Evolutionary conservation across 305 asterid species (phyloP), one percentile per base, ranked within the genome.

Genomic region (Rubia balearica): DNA sequence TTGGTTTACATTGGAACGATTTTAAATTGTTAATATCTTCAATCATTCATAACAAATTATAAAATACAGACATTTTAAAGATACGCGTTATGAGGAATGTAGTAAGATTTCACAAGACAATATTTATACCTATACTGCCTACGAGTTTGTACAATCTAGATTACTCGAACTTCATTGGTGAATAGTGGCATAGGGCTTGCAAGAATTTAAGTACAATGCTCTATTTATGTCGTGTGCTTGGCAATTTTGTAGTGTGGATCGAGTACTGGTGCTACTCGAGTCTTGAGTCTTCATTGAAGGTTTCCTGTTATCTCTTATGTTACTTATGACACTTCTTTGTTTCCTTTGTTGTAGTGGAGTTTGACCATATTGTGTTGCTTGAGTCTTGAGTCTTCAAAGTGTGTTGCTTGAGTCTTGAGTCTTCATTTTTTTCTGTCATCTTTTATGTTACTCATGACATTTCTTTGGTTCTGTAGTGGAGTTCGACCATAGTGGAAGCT

Each of bases 401-500:
- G 36, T 33, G 2, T 33, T 33, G 4, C 36, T 33, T 33, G 36
- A 33, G 36, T 33, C 36, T 1, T 33, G 36, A 60, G 5, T 24
- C 21, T 53, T 30, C 27, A 3, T 40, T 56, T 0, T 33, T 33
- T 33, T 3, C 36, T 10, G 21, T 65, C 0, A 43, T 43, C 42
- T 53, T 40, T 71, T 49, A 72, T 60, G 65, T 69, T 8, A 72
- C 70, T 66, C 67, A n/a, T 65, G 68, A 46, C 53, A 49, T 8
- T 49, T 16, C 56, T 49, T 49, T 49, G 56, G 14, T 49, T 49
- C 70, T 85, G 86, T 87, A 93, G 98, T 93, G 83, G 96, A 86
- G 74, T 94, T 94, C 75, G 98, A 94, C 84, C 91, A 91, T 19
- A 91, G 97, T 71, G 98, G 97, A 78, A 91, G 85, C 81, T 94